Base-by-base conservation (phyloP, 2,329 filamentous ascomycete genomes). In the Fusarium buharicum region DNA sequence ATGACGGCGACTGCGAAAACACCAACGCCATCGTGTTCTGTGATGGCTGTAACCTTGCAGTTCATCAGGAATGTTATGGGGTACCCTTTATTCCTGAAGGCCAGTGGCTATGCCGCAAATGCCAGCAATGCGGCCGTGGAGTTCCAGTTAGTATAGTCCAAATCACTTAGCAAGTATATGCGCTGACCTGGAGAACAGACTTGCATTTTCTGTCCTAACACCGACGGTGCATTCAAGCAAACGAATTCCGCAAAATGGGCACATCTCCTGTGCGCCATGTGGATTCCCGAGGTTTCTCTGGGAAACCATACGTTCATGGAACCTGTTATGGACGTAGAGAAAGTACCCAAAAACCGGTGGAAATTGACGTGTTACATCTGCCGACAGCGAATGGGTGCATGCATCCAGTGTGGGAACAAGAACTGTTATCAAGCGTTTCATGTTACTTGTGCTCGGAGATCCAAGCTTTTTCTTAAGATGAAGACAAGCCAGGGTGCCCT, bases 11-110 rank as follows among this genome's bases (percentile, higher is more conserved):
- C 73, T 99, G 95, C 73, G 95, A 99, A 78, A 99, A 99, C 75
- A 96, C 95, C 18, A 99, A 99, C 73, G 95, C 95, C 1, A 99
- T 99, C 71, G 95, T 99, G 18, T 99, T 99, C 73, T 99, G 95
- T 74, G 95, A 99, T 74, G 95, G 95, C 4, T 99, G 95, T 77
- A 96, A 99, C 76, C 81, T 99, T 47, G 95, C 95, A 4, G 95
- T 99, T 10, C 95, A 99, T 76, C 95, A 99, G 76, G 95, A 99
- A 79, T 99, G 95, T 77, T 99, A 99, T 73, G 95, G 95, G 52
- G 95, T 99, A 41, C 95, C 95, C 1, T 99, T 97, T 76, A 99
- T 99, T 66, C 95, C 95, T 2, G 95, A 99, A 78, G 95, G 95
- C 16, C 95, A 99, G 76, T 99, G 95, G 95, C 85, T 97, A 43